phyloP scores from a whole-genome alignment of 306 rosid species.

The Malus asiatica region DNA sequence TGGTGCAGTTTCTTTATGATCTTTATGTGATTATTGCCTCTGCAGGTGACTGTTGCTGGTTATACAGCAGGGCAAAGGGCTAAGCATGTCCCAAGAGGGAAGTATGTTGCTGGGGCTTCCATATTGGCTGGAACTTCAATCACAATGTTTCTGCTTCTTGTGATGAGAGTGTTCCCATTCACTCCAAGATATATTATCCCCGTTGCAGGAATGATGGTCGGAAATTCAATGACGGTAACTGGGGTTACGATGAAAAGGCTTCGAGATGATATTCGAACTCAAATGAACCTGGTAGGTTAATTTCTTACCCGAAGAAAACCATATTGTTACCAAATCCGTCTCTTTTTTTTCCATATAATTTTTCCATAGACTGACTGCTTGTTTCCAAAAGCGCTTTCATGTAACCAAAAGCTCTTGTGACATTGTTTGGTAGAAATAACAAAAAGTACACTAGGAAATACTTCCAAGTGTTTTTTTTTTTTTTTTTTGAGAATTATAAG shows the following conservation, averaged over 20 bases:
- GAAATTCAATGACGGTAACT: constrained; percentile 90
- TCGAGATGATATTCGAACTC: constrained; percentile 71
- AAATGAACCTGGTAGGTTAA: constrained; percentile 52
- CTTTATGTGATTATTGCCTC: not conserved
- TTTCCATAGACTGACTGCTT: not conserved
- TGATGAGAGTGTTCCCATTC: constrained; percentile 72
- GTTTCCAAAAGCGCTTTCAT: not conserved
- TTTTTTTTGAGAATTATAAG: not conserved
- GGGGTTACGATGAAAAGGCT: constrained; percentile 95
- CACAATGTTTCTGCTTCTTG: constrained; percentile 61
- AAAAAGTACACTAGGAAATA: not conserved
- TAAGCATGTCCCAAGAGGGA: constrained; percentile 78
- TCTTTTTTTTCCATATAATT: too few relatives aligned
- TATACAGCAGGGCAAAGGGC: constrained; percentile 95
- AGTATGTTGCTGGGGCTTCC: constrained; percentile 69
- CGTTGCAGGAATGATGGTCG: constrained; percentile 94
- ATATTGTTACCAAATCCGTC: not conserved
- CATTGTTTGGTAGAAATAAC: not conserved
- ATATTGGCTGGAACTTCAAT: constrained; percentile 73
- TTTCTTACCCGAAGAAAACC: not conserved
- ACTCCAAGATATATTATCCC: constrained; percentile 93
- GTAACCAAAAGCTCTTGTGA: not conserved
- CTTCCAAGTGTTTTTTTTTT: not conserved
- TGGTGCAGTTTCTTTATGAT: not conserved
- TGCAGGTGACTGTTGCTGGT: constrained; percentile 75